phyloP scores from a whole-genome alignment of 768 basidiomycete species.

The Amanita muscaria region DNA sequence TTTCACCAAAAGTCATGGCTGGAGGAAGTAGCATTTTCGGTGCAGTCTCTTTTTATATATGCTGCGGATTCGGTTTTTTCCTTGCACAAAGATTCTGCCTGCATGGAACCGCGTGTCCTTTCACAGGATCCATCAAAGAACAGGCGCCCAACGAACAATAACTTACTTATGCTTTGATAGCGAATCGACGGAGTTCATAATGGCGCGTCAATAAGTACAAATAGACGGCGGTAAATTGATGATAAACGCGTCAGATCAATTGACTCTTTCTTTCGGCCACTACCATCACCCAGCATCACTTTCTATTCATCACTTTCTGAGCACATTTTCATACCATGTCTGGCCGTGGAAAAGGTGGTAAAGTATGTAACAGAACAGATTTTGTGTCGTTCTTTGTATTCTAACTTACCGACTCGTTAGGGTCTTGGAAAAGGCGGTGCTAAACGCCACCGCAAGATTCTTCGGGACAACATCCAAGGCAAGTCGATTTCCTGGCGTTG shows the following conservation, averaged over 20 bases:
- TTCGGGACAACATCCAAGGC: conserved; percentile 79
- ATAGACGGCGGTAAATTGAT: conserved; percentile 27
- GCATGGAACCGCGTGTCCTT: no score
- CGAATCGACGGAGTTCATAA: not conserved
- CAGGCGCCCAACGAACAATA: no score
- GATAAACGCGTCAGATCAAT: conserved; percentile 33
- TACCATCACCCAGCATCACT: conserved; percentile 22
- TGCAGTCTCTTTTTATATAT: no score
- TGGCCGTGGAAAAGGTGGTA: conserved; percentile 75
- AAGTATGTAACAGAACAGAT: conserved; percentile 30
- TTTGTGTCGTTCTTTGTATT: not conserved
- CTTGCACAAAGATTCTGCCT: no score
- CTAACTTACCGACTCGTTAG: conserved; percentile 20
- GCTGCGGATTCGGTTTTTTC: no score
- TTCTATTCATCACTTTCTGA: conserved; percentile 8
- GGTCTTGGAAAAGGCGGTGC: conserved; percentile 76
- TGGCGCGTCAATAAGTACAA: conserved; percentile 32
- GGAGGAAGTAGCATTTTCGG: no score
- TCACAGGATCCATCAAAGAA: no score
- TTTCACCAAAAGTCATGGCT: conserved; percentile 13
- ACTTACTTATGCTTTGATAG: not conserved
- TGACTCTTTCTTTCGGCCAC: conserved; percentile 23
- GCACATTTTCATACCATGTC: conserved; percentile 37
- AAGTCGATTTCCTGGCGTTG: conserved; percentile 12
- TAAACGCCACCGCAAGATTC: conserved; percentile 74